A percentile compares a stretch with the other conserved stretches of the same genome.
These are phyloP conservation scores for Fraxinus americana DNA, from an alignment of 257 asterid species.

Conservation along the genomic window DNA sequence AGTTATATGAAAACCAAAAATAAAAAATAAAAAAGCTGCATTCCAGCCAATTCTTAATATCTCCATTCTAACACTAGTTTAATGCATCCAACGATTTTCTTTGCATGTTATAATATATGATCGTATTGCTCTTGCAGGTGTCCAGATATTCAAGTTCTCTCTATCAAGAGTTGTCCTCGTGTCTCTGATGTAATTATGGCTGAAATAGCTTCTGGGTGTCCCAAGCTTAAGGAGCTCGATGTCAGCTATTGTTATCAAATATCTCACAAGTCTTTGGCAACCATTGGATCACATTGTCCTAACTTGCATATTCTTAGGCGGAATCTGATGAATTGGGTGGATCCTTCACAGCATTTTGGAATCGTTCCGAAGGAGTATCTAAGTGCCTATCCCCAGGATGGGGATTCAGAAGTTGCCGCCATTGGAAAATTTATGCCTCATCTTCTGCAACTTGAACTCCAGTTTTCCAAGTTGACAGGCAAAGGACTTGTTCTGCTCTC, in stretches of 20 bases:
- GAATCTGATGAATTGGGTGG: constrained; percentile 76
- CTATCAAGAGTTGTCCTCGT: constrained; percentile 70
- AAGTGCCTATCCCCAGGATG: constrained; percentile 76
- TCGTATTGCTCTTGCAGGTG: constrained; percentile 49
- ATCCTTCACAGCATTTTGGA: constrained; percentile 61
- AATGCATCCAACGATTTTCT: background rate
- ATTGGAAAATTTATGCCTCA: constrained; percentile 70
- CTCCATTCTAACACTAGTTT: background rate
- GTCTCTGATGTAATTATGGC: constrained; percentile 59
- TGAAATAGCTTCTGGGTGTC: constrained; percentile 64
- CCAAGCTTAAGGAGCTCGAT: constrained; percentile 73
- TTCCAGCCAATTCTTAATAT: background rate
- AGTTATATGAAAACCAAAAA: background rate
- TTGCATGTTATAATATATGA: background rate
- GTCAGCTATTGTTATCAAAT: constrained; percentile 81
- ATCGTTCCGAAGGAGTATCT: constrained; percentile 66
- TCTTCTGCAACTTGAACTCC: constrained; percentile 73
- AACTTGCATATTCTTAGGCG: constrained; percentile 50
- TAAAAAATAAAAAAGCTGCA: background rate
- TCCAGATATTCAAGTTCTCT: constrained; percentile 73
- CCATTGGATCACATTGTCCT: constrained; percentile 62
- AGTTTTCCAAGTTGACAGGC: constrained; percentile 61
- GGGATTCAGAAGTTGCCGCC: constrained; percentile 80
- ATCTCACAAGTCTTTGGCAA: constrained; percentile 64
- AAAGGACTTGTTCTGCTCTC: constrained; percentile 69